Percentiles rank a stretch among this genome's conserved stretches.
Evolutionary conservation across 768 basidiomycete species (phyloP).

Genomic region (Hortiboletus flavorubellus): DNA sequence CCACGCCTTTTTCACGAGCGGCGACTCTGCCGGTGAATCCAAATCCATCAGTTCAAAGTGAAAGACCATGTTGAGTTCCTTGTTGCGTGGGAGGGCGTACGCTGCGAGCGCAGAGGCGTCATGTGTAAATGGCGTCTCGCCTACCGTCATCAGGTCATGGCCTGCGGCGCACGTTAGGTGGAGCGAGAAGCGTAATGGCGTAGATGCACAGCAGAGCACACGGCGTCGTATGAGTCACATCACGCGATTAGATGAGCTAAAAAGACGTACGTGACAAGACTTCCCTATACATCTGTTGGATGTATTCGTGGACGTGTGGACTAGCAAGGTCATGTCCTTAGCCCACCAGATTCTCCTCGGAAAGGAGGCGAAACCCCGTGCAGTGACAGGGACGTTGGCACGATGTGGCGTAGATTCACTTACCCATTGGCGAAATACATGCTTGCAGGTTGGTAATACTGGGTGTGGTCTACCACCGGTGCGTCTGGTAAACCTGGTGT

Average conservation of each 20-base stretch:
- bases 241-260: slow-evolving; percentile 15
- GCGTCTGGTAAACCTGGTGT: slow-evolving; percentile 63
- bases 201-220: neutral
- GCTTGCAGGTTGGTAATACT: slow-evolving; percentile 52
- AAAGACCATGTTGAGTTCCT: slow-evolving; percentile 66
- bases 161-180: slow-evolving; percentile 32
- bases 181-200: neutral
- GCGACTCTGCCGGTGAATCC: slow-evolving; percentile 43
- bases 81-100: slow-evolving; percentile 54
- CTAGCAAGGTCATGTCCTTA: slow-evolving; percentile 32
- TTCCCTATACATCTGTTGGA: slow-evolving; percentile 61
- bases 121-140: slow-evolving; percentile 60
- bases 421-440: slow-evolving; percentile 61
- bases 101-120: slow-evolving; percentile 47
- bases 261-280: slow-evolving; percentile 53
- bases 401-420: slow-evolving; percentile 11
- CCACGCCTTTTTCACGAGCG: slow-evolving; percentile 47
- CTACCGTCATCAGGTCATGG: slow-evolving; percentile 60
- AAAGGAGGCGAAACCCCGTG: slow-evolving; percentile 2
- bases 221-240: slow-evolving; percentile 3
- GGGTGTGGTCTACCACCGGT: slow-evolving; percentile 47
- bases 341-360: neutral
- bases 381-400: neutral
- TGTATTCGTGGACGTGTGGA: slow-evolving; percentile 62
- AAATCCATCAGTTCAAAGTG: slow-evolving; percentile 61